Evolutionary conservation across 192 early-diverging fungal species (phyloP).

Genomic region (Rhizoclosmatium globosum): DNA sequence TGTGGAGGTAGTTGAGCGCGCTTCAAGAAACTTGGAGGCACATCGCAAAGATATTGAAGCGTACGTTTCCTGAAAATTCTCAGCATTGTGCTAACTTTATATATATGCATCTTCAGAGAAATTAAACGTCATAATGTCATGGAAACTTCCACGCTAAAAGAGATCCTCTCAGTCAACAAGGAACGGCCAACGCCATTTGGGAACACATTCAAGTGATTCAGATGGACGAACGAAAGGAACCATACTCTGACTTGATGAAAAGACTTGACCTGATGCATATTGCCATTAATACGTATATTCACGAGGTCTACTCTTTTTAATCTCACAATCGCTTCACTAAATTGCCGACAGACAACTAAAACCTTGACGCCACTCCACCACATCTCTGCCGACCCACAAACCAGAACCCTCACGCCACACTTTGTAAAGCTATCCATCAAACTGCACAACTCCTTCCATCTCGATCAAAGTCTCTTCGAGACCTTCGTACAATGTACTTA

Average conservation of each 20-base stretch:
- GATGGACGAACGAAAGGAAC: background rate
- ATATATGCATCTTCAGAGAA: background rate
- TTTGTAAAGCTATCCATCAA: slow-evolving; percentile 22
- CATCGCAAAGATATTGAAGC: slow-evolving; percentile 7
- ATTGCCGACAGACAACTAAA: background rate
- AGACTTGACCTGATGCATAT: slow-evolving; percentile 5
- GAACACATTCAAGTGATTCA: slow-evolving; percentile 14
- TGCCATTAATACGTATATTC: background rate
- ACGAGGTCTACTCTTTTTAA: background rate
- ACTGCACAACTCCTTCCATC: background rate
- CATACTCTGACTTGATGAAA: background rate
- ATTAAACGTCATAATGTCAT: background rate
- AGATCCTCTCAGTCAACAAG: slow-evolving; percentile 13
- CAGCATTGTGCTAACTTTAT: background rate
- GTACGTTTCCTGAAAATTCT: background rate
- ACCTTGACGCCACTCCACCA: background rate
- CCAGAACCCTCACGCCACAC: slow-evolving; percentile 1
- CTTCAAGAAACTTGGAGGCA: background rate
- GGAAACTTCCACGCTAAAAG: background rate
- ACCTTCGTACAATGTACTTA: background rate
- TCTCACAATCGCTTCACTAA: background rate
- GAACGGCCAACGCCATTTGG: slow-evolving; percentile 9
- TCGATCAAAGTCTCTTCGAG: background rate
- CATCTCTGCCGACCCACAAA: background rate
- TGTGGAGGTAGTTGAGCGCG: slow-evolving; percentile 11